Base-by-base conservation (phyloP, 2,329 filamentous ascomycete species). In the Fusarium incarnatum region DNA sequence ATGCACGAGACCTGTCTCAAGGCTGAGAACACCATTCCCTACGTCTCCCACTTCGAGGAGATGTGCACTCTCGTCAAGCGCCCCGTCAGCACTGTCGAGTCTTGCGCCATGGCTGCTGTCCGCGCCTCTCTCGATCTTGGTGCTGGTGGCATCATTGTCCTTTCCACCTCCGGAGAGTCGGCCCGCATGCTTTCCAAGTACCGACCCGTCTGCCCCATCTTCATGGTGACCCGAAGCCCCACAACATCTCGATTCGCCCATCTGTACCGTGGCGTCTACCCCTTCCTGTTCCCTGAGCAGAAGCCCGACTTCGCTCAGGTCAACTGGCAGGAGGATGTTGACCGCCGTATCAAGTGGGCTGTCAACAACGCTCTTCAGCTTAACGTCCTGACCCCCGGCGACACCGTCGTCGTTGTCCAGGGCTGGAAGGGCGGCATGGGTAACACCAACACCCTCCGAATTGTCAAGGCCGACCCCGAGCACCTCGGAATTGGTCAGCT, bases 281-380 rank as follows among this genome's bases (percentile, higher is more conserved):
- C 96, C 63, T 99, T 99, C 92, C 87, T 92, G 78, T 98, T 98
- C 88, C 89, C 91, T 56, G 92, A 97, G 86, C 83, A 85, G 77
- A 98, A 98, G 90, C 96, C 96, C 76, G 94, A 99, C 85, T 99
- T 98, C 84, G 88, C 87, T 81, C 89, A 92, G 82, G 89, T 92
- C 78, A 94, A 97, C 84, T 99, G 96, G 96, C 96, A 99, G 86
- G 94, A 98, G 86, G 95, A 99, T 83, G 96, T 99, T 76, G 96
- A 99, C 84, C 90, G 91, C 81, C 94, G 96, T 79, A 93, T 99
- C 83, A 97, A 95, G 88, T 99, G 95, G 94, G 96, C 93, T 81
- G 93, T 99, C 81, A 85, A 88, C 80, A 89, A 94, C 80, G 96
- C 94, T 75, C 89, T 97, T 77, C 89, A 92, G 83, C 92, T 99